Evolutionary conservation across 106 monocot genomes (phyloP).

Genomic region (Platanthera guangdongensis): DNA sequence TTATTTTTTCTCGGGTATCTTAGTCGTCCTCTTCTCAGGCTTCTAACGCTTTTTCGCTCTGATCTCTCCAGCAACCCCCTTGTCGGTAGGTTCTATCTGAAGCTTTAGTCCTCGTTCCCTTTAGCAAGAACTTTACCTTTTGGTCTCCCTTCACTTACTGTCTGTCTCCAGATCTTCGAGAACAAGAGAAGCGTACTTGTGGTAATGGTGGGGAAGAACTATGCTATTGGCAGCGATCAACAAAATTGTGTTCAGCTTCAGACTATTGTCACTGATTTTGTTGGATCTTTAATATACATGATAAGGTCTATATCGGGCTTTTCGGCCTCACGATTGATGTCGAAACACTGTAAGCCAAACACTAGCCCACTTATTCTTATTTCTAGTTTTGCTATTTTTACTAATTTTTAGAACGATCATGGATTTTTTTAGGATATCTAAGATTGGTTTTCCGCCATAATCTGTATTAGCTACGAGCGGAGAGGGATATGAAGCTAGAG

Average conservation of each 20-base stretch:
- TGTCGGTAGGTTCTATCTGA: neutral
- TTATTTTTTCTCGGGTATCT: no score
- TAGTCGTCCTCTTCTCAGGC: no score
- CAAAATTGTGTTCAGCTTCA: slow-evolving; percentile 79
- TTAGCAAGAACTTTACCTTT: neutral
- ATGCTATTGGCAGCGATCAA: slow-evolving; percentile 79
- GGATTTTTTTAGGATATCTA: slow-evolving; percentile 32
- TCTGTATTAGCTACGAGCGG: slow-evolving; percentile 69
- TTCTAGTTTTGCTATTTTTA: neutral
- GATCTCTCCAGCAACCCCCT: neutral
- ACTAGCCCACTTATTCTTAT: neutral
- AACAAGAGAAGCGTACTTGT: slow-evolving; percentile 87
- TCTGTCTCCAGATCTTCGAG: slow-evolving; percentile 62
- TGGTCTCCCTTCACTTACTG: neutral
- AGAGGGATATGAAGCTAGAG: slow-evolving; percentile 84
- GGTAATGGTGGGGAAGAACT: slow-evolving; percentile 89
- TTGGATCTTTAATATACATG: slow-evolving; percentile 74
- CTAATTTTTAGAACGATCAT: neutral
- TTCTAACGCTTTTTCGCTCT: no score
- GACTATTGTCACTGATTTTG: slow-evolving; percentile 75
- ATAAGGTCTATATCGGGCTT: slow-evolving; percentile 78
- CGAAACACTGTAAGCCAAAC: slow-evolving; percentile 45
- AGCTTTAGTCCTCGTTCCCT: neutral
- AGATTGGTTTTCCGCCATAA: slow-evolving; percentile 66
- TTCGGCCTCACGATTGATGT: slow-evolving; percentile 78